phyloP scores from a whole-genome alignment of 2,329 filamentous ascomycete species.

The Alternaria novae-zelandiae region DNA sequence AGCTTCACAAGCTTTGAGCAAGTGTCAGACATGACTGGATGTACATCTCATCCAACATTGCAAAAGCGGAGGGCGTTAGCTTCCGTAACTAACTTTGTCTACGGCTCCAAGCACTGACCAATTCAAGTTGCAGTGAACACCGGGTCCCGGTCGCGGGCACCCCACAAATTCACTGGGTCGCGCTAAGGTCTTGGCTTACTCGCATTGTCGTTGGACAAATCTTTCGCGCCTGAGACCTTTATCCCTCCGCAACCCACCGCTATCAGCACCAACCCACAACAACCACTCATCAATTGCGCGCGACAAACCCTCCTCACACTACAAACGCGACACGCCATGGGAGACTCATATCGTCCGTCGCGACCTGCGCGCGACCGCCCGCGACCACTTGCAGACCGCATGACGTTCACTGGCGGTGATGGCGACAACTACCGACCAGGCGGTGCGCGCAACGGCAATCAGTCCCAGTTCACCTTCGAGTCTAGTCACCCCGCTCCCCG shows the following conservation, averaged over 20 bases:
- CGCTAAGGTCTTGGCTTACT: slow-evolving; percentile 23
- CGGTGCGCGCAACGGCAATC: slow-evolving; percentile 18
- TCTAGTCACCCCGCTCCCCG: slow-evolving; percentile 34
- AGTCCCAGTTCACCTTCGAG: slow-evolving; percentile 45
- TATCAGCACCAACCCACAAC: slow-evolving; percentile 8
- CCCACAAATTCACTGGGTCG: slow-evolving; percentile 8
- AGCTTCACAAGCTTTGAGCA: neutral
- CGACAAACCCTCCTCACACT: slow-evolving; percentile 6
- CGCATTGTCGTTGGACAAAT: slow-evolving; percentile 14
- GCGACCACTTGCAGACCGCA: slow-evolving; percentile 32
- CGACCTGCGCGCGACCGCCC: slow-evolving; percentile 31
- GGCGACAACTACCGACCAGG: slow-evolving; percentile 37
- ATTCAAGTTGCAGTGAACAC: neutral
- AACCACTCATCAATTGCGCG: neutral
- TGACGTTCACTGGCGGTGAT: slow-evolving; percentile 38
- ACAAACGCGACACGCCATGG: slow-evolving; percentile 22
- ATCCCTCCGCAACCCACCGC: slow-evolving; percentile 6
- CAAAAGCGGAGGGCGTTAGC: neutral
- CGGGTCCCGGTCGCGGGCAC: neutral
- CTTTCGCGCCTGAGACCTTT: slow-evolving; percentile 16
- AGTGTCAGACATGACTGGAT: neutral
- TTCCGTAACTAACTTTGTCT: neutral
- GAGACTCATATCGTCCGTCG: slow-evolving; percentile 36
- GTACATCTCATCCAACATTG: neutral
- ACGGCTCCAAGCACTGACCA: neutral